phyloP scores from a whole-genome alignment of 768 basidiomycete genomes.

The Xerocomellus intermedius region DNA sequence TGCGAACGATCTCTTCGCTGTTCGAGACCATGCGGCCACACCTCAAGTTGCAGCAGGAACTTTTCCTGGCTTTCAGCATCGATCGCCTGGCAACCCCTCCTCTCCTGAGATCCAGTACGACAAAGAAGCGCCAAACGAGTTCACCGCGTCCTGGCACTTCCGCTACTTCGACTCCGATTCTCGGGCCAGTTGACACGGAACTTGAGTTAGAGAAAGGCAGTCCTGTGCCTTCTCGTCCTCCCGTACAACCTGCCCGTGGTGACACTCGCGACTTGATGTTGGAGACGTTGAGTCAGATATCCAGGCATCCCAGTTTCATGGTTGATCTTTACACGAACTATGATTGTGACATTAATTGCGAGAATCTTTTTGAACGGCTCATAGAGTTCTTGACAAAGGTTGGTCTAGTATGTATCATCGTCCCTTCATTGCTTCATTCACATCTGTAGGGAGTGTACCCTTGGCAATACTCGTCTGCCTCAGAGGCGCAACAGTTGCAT shows the following conservation, averaged over 20 bases:
- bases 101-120: slow-evolving; percentile 25
- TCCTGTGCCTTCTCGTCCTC: slow-evolving; percentile 51
- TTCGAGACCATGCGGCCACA: slow-evolving; percentile 83
- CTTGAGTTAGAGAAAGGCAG: slow-evolving; percentile 48
- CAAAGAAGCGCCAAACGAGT: slow-evolving; percentile 35
- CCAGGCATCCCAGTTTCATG: slow-evolving; percentile 87
- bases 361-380: slow-evolving; percentile 90
- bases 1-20: slow-evolving; percentile 85
- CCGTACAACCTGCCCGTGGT: slow-evolving; percentile 75
- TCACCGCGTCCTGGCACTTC: slow-evolving; percentile 59
- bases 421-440: slow-evolving; percentile 6
- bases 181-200: slow-evolving; percentile 38
- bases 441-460: slow-evolving; percentile 74
- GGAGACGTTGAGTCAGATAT: slow-evolving; percentile 80
- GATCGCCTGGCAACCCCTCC: slow-evolving; percentile 76
- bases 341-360: slow-evolving; percentile 95
- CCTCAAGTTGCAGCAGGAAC: slow-evolving; percentile 92
- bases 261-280: slow-evolving; percentile 89
- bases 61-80: slow-evolving; percentile 91
- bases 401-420: slow-evolving; percentile 12
- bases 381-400: slow-evolving; percentile 89
- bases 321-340: slow-evolving; percentile 95
- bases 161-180: slow-evolving; percentile 40
- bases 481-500: slow-evolving; percentile 67
- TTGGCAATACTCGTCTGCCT: slow-evolving; percentile 51